Evolutionary conservation across 495 filamentous ascomycete species (phyloP).

Genomic region (Wilcoxina mikolae): DNA sequence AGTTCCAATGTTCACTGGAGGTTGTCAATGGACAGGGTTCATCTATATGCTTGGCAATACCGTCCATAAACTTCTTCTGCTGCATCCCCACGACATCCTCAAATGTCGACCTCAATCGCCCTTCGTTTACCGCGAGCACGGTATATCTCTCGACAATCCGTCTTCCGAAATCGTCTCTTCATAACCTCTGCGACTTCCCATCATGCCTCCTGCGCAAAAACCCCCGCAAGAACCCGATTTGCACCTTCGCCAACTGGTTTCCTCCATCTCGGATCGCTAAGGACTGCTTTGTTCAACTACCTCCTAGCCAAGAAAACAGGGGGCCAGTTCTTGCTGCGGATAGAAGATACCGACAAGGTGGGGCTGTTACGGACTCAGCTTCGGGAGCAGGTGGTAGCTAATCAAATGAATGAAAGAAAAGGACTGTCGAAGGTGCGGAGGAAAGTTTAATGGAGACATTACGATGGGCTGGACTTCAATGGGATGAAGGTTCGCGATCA

Average conservation of each 20-base stretch:
- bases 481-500: conserved; percentile 85
- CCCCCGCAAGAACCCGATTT: conserved; percentile 85
- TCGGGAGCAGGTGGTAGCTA: not conserved
- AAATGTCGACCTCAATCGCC: too few relatives aligned
- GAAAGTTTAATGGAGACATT: conserved; percentile 60
- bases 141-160: too few relatives aligned
- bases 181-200: not conserved
- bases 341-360: conserved; percentile 95
- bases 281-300: conserved; percentile 88
- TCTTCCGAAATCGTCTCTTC: too few relatives aligned
- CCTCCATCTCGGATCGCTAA: conserved; percentile 76
- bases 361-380: conserved; percentile 12
- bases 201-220: not conserved
- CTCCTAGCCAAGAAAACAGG: conserved; percentile 72
- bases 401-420: conserved; percentile 47
- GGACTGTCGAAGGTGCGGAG: conserved; percentile 66
- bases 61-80: too few relatives aligned
- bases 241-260: conserved; percentile 91
- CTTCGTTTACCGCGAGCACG: too few relatives aligned
- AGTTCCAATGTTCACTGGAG: too few relatives aligned
- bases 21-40: too few relatives aligned
- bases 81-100: too few relatives aligned
- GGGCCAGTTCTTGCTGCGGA: conserved; percentile 80
- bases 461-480: conserved; percentile 73
- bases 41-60: too few relatives aligned